Conservation (phyloP, 352 stramenopile species). For the Pythium sp. region DNA sequence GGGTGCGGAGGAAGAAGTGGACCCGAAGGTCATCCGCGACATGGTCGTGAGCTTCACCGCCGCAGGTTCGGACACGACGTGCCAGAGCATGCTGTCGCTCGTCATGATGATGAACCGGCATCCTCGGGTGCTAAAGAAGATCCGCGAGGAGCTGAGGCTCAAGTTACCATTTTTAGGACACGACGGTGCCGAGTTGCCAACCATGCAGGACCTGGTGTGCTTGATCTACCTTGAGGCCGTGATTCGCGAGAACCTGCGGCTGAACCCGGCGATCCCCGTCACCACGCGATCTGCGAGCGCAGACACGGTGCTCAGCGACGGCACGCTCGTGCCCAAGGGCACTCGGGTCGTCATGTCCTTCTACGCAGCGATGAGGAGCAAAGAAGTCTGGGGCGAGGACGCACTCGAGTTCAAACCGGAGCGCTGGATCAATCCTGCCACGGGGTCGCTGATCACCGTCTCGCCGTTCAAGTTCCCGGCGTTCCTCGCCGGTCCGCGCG, state of each 20-base stretch:
- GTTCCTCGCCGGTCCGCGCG: too few species aligned
- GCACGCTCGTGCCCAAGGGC: slow-evolving; percentile 34
- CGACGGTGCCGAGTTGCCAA: slow-evolving; percentile 23
- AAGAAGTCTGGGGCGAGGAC: slow-evolving; percentile 40
- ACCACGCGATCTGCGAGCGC: slow-evolving; percentile 32
- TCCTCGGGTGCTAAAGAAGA: slow-evolving; percentile 36
- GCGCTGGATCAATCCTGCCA: too few species aligned
- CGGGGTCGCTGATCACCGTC: too few species aligned
- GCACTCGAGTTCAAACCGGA: slow-evolving; percentile 10
- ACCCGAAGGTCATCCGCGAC: slow-evolving; percentile 1
- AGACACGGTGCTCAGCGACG: slow-evolving; percentile 37
- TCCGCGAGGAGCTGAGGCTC: slow-evolving; percentile 35
- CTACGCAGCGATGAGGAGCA: slow-evolving; percentile 23
- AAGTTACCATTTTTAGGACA: slow-evolving; percentile 25
- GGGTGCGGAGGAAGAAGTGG: neutral
- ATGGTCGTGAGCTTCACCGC: slow-evolving; percentile 58
- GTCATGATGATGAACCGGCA: slow-evolving; percentile 68
- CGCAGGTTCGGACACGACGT: slow-evolving; percentile 74
- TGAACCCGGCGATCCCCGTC: slow-evolving; percentile 32
- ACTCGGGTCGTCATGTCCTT: slow-evolving; percentile 23
- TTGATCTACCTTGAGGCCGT: slow-evolving; percentile 52
- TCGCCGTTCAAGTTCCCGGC: too few species aligned
- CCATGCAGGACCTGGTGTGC: slow-evolving; percentile 32
- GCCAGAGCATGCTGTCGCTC: slow-evolving; percentile 65
- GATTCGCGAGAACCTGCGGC: slow-evolving; percentile 49